Conservation (phyloP, 2,329 filamentous ascomycete genomes). For the Aspergillus sp. region DNA sequence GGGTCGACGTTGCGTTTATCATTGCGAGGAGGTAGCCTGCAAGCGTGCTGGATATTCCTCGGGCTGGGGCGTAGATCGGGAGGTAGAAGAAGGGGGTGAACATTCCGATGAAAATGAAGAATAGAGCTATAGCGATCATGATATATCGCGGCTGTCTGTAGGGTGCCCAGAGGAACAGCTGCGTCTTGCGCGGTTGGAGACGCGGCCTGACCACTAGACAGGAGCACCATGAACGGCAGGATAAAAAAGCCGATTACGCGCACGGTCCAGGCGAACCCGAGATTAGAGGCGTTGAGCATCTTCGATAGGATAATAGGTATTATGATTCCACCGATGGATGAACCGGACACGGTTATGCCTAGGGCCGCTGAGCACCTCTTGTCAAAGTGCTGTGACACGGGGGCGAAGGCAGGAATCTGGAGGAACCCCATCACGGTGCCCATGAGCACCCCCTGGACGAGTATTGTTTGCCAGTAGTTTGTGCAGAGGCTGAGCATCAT, state of each 20-base stretch:
- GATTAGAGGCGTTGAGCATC: constrained; percentile 51
- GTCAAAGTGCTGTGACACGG: constrained; percentile 54
- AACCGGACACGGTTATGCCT: constrained; percentile 53
- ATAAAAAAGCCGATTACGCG: constrained; percentile 59
- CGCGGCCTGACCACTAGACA: constrained; percentile 30
- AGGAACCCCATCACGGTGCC: constrained; percentile 45
- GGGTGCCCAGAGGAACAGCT: constrained; percentile 1
- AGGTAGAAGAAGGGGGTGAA: constrained; percentile 38
- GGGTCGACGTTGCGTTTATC: constrained; percentile 63
- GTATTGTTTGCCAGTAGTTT: constrained; percentile 58
- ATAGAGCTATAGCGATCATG: constrained; percentile 1
- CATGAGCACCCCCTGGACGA: constrained; percentile 31
- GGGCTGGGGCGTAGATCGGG: constrained; percentile 27
- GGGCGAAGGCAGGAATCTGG: constrained; percentile 51
- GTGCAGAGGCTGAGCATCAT: constrained; percentile 66
- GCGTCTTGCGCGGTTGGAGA: constrained; percentile 19
- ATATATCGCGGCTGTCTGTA: constrained; percentile 50
- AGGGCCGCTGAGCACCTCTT: constrained; percentile 53
- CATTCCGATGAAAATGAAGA: constrained; percentile 17
- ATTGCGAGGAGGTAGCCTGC: constrained; percentile 69
- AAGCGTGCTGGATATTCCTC: constrained; percentile 48
- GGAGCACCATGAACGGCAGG: constrained; percentile 49
- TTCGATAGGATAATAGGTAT: constrained; percentile 53
- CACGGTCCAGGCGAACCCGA: constrained; percentile 60
- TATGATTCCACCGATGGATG: constrained; percentile 58